Percentiles rank a stretch among this genome's conserved stretches.
Evolutionary conservation across 192 early-diverging fungal genomes (phyloP).

Genomic region (Linnemannia schmuckeri): DNA sequence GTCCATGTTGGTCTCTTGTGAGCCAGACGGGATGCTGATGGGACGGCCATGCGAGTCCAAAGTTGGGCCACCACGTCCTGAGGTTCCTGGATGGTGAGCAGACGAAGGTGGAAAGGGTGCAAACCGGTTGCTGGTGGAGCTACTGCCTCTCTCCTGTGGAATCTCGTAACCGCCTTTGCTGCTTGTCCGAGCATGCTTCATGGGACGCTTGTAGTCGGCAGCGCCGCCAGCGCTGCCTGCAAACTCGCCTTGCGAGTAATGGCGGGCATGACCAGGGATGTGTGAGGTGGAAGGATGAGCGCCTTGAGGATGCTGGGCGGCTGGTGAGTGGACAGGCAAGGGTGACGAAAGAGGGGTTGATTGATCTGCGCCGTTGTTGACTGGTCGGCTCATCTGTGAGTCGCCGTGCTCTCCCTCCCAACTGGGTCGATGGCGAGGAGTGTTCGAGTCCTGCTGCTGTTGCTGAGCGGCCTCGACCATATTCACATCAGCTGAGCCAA

Average conservation of each 20-base stretch:
- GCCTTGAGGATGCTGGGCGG: not conserved
- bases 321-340: not conserved
- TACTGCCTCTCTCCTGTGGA: not conserved
- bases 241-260: constrained; percentile 17
- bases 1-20: not conserved
- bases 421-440: not conserved
- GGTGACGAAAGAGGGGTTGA: constrained; percentile 17
- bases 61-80: not conserved
- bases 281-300: not conserved
- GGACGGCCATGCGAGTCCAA: constrained; percentile 8
- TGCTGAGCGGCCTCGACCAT: not conserved
- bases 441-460: not conserved
- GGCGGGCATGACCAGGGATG: constrained; percentile 1
- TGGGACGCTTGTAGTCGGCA: constrained; percentile 24
- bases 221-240: not conserved
- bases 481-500: not conserved
- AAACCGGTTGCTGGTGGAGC: not conserved
- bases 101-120: not conserved
- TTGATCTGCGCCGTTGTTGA: not conserved
- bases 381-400: not conserved
- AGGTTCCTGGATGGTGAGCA: not conserved
- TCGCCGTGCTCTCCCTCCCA: not conserved
- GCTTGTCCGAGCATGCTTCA: constrained; percentile 43
- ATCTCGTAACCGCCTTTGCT: constrained; percentile 21
- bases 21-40: not conserved